Conservation (phyloP, 1,139 yeast species). For the Tardiomyces blankii region DNA sequence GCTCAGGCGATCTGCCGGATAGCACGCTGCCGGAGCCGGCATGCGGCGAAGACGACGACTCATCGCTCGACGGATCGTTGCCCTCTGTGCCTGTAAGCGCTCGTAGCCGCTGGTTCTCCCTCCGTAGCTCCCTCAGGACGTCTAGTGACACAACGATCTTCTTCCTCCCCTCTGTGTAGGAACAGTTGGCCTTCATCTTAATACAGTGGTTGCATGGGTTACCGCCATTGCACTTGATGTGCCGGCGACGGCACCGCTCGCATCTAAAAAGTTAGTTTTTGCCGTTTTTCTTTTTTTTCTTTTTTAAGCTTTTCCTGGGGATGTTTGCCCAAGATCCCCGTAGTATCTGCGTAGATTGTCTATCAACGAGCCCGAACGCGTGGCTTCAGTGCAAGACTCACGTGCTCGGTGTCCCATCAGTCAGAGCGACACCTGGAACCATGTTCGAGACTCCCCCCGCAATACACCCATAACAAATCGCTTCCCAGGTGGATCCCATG, state of each 20-base stretch:
- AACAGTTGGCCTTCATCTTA: constrained; percentile 50
- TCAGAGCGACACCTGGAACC: too few species aligned
- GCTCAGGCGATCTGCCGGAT: background rate
- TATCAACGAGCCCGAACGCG: too few species aligned
- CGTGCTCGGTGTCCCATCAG: too few species aligned
- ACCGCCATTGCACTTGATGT: constrained; percentile 75
- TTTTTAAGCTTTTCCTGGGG: too few species aligned
- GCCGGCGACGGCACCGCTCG: constrained; percentile 62
- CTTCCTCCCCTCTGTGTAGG: constrained; percentile 67
- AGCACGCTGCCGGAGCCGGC: background rate
- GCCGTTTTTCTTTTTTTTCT: too few species aligned
- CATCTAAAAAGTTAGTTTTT: constrained; percentile 25
- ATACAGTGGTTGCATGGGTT: constrained; percentile 62
- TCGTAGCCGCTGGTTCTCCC: constrained; percentile 48
- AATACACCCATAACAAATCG: too few species aligned
- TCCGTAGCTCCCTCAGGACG: constrained; percentile 58
- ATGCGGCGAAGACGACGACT: background rate
- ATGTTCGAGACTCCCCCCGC: too few species aligned
- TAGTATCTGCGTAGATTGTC: too few species aligned
- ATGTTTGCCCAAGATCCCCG: too few species aligned
- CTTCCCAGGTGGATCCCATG: too few species aligned
- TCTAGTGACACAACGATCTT: constrained; percentile 70
- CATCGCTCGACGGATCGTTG: constrained; percentile 1
- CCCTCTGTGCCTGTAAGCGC: constrained; percentile 28
- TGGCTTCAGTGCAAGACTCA: too few species aligned